These are phyloP conservation scores for Pseudogymnoascus pannorum DNA, from an alignment of 2,329 filamentous ascomycete species.

Conservation along the genomic window DNA sequence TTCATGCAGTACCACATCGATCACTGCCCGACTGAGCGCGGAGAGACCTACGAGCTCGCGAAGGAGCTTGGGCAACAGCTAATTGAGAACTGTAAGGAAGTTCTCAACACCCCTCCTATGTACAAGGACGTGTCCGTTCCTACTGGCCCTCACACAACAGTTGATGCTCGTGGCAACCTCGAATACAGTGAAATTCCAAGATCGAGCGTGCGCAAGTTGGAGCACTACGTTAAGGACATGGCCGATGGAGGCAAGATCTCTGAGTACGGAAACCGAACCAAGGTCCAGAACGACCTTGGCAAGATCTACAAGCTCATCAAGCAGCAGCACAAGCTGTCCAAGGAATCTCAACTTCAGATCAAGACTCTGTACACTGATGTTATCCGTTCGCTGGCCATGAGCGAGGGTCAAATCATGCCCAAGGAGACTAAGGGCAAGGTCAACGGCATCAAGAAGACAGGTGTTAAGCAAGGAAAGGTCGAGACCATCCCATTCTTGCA, in stretches of 20 bases:
- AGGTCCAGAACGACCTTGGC: conserved; percentile 92
- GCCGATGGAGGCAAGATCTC: conserved; percentile 97
- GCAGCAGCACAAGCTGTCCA: conserved; percentile 95
- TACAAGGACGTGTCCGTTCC: conserved; percentile 95
- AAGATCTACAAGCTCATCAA: conserved; percentile 98
- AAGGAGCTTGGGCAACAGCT: conserved; percentile 89
- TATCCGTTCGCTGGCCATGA: conserved; percentile 91
- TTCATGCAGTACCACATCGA: conserved; percentile 99
- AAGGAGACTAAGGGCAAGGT: conserved; percentile 65
- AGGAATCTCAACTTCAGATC: conserved; percentile 92
- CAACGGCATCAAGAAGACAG: conserved; percentile 44
- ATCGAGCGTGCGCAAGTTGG: conserved; percentile 86
- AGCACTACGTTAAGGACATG: conserved; percentile 98
- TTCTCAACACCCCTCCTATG: conserved; percentile 72
- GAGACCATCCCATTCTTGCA: conserved; percentile 98
- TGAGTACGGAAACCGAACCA: conserved; percentile 95
- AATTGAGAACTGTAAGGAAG: conserved; percentile 96
- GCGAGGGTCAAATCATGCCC: conserved; percentile 92
- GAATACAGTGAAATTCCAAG: conserved; percentile 84
- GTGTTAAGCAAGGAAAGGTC: conserved; percentile 65
- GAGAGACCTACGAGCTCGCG: conserved; percentile 96
- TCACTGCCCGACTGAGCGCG: conserved; percentile 91
- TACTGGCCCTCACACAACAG: conserved; percentile 85
- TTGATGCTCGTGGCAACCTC: conserved; percentile 87
- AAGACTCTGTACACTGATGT: conserved; percentile 92